phyloP scores from a whole-genome alignment of 78 protist genomes.

The Bigelowiella natans region DNA sequence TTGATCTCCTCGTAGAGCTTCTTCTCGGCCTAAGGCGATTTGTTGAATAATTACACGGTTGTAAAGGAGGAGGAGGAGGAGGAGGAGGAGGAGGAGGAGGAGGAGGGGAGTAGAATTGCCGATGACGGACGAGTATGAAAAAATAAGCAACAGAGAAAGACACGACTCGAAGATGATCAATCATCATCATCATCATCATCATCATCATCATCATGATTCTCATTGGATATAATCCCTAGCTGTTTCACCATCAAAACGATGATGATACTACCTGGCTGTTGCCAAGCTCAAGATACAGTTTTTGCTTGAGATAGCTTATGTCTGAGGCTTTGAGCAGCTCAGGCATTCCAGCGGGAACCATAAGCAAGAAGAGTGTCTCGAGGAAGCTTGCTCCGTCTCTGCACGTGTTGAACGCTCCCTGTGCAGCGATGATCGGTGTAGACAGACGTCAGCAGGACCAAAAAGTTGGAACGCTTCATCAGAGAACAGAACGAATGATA shows the following conservation, averaged over 20 bases:
- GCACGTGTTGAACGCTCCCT: neutral
- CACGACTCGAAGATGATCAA: no score
- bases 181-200: neutral
- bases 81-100: neutral
- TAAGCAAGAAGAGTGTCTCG: constrained; percentile 2
- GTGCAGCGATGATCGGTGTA: no score
- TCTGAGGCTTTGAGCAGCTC: neutral
- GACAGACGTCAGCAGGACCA: no score
- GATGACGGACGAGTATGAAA: neutral
- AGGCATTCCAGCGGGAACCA: constrained; percentile 8
- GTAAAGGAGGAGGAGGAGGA: no score
- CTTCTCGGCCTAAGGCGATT: no score
- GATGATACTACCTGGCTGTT: neutral
- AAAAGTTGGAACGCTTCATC: no score
- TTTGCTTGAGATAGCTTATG: neutral
- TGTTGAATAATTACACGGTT: no score
- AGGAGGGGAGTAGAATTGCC: neutral
- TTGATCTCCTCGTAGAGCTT: neutral
- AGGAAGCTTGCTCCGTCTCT: neutral
- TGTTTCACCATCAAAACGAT: neutral
- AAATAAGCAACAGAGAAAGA: neutral
- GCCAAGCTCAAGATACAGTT: neutral
- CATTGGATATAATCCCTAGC: no score
- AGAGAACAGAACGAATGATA: no score
- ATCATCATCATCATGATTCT: neutral